Evolutionary conservation across 148 eudicot genomes (phyloP).

Genomic region (Camellia japonica): DNA sequence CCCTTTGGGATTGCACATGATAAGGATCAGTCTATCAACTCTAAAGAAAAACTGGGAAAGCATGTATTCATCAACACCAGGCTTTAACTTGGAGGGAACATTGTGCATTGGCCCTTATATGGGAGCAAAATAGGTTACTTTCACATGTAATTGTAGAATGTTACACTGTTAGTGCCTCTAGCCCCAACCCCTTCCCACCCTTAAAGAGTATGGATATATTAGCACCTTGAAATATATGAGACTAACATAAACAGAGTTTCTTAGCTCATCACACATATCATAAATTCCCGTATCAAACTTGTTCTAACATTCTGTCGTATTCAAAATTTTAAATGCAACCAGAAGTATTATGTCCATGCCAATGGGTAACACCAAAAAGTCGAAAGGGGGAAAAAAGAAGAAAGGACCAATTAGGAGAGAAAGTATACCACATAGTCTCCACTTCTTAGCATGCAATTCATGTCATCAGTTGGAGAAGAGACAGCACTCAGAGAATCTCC

Average conservation of each 20-base stretch:
- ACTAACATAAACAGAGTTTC: not conserved
- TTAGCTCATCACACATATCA: not conserved
- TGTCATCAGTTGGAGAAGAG: slow-evolving; percentile 37
- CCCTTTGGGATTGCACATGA: not conserved
- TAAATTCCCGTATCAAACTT: not conserved
- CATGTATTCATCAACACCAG: not conserved
- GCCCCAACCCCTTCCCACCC: not conserved
- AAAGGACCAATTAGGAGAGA: slow-evolving; percentile 5
- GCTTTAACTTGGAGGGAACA: not conserved
- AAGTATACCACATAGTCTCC: slow-evolving; percentile 90
- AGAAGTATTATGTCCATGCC: not conserved
- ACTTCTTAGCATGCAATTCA: slow-evolving; percentile 52
- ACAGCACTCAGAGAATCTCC: slow-evolving; percentile 29
- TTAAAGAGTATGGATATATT: not conserved
- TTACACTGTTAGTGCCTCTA: not conserved
- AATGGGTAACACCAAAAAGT: not conserved
- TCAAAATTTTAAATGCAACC: not conserved
- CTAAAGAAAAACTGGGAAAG: not conserved
- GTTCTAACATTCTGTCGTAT: not conserved
- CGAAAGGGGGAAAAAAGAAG: no score
- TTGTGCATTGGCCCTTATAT: not conserved
- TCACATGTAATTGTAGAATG: slow-evolving; percentile 5
- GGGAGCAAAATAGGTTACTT: not conserved
- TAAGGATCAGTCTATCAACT: not conserved
- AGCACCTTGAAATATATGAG: not conserved